These are phyloP conservation scores for Euphorbia schlechtendalii DNA, from an alignment of 441 rosid genomes.

Conservation along the genomic window DNA sequence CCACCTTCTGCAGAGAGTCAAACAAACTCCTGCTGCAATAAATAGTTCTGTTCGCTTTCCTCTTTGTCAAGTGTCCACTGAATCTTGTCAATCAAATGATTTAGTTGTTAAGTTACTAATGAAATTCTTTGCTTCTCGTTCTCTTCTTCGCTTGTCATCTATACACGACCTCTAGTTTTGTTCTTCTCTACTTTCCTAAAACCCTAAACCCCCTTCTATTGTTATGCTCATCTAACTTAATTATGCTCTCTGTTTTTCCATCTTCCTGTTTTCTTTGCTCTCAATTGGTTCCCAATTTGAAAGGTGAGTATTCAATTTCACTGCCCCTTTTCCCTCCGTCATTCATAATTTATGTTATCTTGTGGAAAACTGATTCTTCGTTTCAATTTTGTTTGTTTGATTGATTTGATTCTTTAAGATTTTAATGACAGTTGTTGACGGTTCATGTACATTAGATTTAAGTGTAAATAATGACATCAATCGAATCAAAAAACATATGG, in stretches of 20 bases:
- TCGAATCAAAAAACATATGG: constrained; percentile 59
- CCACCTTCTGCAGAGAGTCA: too few species aligned
- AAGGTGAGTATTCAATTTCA: constrained; percentile 11
- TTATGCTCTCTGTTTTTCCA: neutral
- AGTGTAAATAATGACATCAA: constrained; percentile 11
- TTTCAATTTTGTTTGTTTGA: neutral
- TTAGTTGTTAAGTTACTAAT: neutral
- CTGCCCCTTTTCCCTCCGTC: neutral
- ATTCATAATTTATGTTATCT: neutral
- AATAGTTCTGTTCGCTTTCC: too few species aligned
- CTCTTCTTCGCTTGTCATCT: neutral
- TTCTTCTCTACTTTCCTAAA: neutral
- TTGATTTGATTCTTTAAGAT: neutral
- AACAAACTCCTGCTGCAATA: too few species aligned
- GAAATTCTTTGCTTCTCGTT: neutral
- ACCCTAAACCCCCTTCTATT: constrained; percentile 16
- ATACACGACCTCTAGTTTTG: neutral
- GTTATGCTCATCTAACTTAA: neutral
- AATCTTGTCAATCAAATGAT: neutral
- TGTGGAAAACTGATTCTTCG: neutral
- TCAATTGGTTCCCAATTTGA: neutral
- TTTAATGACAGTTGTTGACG: constrained; percentile 9
- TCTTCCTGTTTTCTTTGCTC: neutral
- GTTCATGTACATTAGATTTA: neutral
- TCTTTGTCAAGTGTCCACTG: too few species aligned